Evolutionary conservation across 768 basidiomycete species (phyloP).

Genomic region (Mycena chlorophos): DNA sequence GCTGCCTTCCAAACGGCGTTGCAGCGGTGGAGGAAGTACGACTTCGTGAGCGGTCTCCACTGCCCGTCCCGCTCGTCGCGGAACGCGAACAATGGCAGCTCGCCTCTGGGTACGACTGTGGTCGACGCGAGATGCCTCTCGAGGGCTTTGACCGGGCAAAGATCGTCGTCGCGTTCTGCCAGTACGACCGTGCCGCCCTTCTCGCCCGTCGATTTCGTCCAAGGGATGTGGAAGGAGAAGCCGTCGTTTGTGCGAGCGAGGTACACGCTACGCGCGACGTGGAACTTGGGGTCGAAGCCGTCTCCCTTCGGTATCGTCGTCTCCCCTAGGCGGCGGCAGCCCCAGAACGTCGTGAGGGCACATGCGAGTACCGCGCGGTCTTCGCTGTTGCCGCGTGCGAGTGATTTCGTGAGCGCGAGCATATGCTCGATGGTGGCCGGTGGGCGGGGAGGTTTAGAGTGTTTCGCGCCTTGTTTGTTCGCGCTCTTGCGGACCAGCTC

Average conservation of each 20-base stretch:
- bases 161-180: background rate
- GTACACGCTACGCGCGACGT: background rate
- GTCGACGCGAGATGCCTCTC: background rate
- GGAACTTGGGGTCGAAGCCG: background rate
- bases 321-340: conserved; percentile 12
- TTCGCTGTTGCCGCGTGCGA: background rate
- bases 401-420: background rate
- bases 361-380: background rate
- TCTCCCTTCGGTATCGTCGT: background rate
- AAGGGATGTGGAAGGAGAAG: background rate
- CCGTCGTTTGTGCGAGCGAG: background rate
- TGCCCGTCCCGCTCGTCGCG: background rate
- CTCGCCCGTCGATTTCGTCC: background rate
- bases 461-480: background rate
- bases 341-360: conserved; percentile 1
- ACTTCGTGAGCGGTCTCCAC: background rate
- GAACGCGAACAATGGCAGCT: background rate
- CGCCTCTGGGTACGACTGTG: background rate
- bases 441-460: background rate
- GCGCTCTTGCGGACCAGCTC: background rate
- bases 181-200: background rate
- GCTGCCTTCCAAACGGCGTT: background rate
- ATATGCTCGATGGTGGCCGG: conserved; percentile 7
- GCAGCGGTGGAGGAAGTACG: background rate
- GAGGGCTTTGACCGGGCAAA: background rate